Evolutionary conservation across 257 asterid genomes (phyloP), one percentile per base, ranked within the genome.

Genomic region (Solanum phureja): DNA sequence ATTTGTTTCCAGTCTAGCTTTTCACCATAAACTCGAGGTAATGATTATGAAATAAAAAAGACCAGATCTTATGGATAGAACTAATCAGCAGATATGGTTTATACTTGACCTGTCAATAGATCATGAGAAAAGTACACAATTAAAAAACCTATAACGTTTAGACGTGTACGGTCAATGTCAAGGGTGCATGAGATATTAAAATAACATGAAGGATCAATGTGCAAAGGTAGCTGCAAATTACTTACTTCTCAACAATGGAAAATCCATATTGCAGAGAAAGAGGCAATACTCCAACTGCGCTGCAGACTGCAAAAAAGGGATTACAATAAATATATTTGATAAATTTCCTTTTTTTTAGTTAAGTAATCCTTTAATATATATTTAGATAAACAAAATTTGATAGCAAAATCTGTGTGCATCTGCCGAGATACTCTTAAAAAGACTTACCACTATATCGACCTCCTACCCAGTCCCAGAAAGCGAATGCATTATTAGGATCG

Each of bases 381-480:
- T 31, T 33, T 31, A 8, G 19, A 73, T 0, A 3, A 49, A 2
- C 13, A 6, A 29, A 49, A 46, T 52, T 82, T 49, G 86, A 82
- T 31, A 81, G 86, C 16, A 49, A 44, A 82, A 49, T 49, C n/a
- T 49, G 11, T 86, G 85, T 86, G 87, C 40, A 62, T 8, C 40
- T 75, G 88, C 74, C 86, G 81, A 35, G 35, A 88, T 89, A 84
- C 84, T 23, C 46, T 34, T 33, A 83, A 77, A 71, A 82, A 87
- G 86, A 88, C 94, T 87, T 93, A 94, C 99, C 99, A 66, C 99
- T 97, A 88, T 95, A 96, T 89, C 99, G 98, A 84, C 99, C 99
- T 92, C 99, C 99, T 44, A 97, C 99, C 99, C 99, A 97, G 89
- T 97, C 99, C 99, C 99, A 97, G 93, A 96, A 96, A 73, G 99